phyloP scores from a whole-genome alignment of 345 rosid species.

The Sonneratia alba region DNA sequence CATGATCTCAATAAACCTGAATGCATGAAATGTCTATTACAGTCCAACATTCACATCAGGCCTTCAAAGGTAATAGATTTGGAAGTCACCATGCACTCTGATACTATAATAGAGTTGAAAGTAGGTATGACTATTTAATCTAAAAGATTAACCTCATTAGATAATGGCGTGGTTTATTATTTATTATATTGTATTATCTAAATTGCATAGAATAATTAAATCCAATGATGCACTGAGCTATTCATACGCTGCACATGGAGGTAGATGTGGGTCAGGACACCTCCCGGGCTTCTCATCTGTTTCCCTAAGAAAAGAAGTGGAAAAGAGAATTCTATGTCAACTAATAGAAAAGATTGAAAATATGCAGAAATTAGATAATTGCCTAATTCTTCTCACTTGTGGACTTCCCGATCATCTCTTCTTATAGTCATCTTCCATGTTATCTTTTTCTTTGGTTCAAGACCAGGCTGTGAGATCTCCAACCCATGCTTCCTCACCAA shows the following conservation, averaged over 20 bases:
- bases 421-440: slow-evolving; percentile 98
- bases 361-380: background rate
- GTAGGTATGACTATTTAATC: no score
- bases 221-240: background rate
- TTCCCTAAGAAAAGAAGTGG: slow-evolving; percentile 26
- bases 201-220: background rate
- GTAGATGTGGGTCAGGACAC: slow-evolving; percentile 81
- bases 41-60: background rate
- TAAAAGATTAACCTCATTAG: no score
- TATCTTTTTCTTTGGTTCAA: slow-evolving; percentile 73
- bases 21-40: slow-evolving; percentile 7
- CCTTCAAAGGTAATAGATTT: background rate
- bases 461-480: slow-evolving; percentile 98
- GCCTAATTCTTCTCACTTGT: slow-evolving; percentile 51
- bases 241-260: slow-evolving; percentile 98
- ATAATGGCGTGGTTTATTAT: no score
- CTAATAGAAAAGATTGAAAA: slow-evolving; percentile 2
- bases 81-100: no score
- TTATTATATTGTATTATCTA: background rate
- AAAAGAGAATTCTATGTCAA: background rate
- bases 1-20: slow-evolving; percentile 97
- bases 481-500: slow-evolving; percentile 79
- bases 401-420: slow-evolving; percentile 79
- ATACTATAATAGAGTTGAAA: no score
- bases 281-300: slow-evolving; percentile 87